Evolutionary conservation across 2,329 filamentous ascomycete species (phyloP).

Genomic region (Paraphaeosphaeria sporulosa): DNA sequence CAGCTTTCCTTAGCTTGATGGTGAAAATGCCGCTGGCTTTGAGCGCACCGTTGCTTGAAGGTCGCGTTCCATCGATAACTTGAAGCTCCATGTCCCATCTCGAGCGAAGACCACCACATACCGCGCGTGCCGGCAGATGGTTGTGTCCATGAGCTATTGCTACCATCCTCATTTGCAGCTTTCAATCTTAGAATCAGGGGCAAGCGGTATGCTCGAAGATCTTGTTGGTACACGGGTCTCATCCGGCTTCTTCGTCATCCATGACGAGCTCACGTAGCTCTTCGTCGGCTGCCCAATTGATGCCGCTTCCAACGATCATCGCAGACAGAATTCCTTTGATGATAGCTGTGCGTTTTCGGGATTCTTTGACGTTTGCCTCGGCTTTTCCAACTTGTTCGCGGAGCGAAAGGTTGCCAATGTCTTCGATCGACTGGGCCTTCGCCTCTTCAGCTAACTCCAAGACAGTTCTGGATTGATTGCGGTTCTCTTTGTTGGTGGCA

Average conservation of each 20-base stretch:
- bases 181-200: not conserved
- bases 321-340: constrained; percentile 82
- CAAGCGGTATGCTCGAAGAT: not conserved
- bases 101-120: not conserved
- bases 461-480: constrained; percentile 67
- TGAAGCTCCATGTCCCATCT: not conserved
- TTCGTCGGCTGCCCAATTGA: constrained; percentile 80
- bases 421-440: constrained; percentile 61
- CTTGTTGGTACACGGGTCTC: constrained; percentile 10
- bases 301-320: constrained; percentile 79
- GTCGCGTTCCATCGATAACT: no score
- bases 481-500: constrained; percentile 66
- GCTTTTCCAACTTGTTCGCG: constrained; percentile 65
- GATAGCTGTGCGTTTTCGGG: constrained; percentile 73
- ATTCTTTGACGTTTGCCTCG: constrained; percentile 67
- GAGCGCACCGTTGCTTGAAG: no score
- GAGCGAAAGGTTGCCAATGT: constrained; percentile 61
- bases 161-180: not conserved
- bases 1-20: no score
- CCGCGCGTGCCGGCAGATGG: not conserved
- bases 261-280: constrained; percentile 74
- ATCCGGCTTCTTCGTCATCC: constrained; percentile 63
- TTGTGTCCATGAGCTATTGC: not conserved
- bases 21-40: no score
- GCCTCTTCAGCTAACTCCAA: constrained; percentile 68